phyloP scores from a whole-genome alignment of 495 filamentous ascomycete genomes.

The Podospora anserina region DNA sequence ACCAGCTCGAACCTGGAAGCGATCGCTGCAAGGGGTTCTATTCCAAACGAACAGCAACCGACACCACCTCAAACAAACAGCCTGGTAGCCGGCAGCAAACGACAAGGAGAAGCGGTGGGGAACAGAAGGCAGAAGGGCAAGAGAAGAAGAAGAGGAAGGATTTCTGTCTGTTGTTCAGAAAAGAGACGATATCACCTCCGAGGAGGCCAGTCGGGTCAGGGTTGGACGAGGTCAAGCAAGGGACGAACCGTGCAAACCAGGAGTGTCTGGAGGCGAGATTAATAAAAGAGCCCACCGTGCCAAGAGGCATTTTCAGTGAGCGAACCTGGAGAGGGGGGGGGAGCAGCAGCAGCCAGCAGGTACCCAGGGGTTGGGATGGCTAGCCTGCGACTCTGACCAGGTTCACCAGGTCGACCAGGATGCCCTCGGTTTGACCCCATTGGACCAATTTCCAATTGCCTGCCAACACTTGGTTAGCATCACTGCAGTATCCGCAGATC shows the following conservation, averaged over 20 bases:
- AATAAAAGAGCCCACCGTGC: slow-evolving; percentile 24
- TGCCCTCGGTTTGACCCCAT: neutral
- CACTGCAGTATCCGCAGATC: neutral
- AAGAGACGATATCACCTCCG: slow-evolving; percentile 3
- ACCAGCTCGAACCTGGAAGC: neutral
- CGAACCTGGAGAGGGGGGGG: neutral
- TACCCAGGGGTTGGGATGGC: neutral
- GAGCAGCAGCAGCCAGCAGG: neutral
- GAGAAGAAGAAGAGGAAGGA: neutral
- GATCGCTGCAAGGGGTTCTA: neutral
- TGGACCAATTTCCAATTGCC: neutral
- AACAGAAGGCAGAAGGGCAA: neutral
- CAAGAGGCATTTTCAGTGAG: slow-evolving; percentile 17
- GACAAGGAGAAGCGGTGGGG: neutral
- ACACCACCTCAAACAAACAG: neutral
- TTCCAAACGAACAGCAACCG: neutral
- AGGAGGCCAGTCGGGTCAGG: neutral
- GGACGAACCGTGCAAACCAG: slow-evolving; percentile 13
- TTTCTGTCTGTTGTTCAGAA: neutral
- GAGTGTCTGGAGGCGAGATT: slow-evolving; percentile 31
- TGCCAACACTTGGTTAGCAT: neutral
- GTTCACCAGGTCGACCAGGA: slow-evolving; percentile 1
- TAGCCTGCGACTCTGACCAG: neutral
- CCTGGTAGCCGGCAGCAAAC: neutral
- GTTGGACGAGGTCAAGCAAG: neutral